Percentiles rank a stretch among this genome's conserved stretches.
phyloP scores from a whole-genome alignment of 148 eudicot genomes.

The Camellia japonica region DNA sequence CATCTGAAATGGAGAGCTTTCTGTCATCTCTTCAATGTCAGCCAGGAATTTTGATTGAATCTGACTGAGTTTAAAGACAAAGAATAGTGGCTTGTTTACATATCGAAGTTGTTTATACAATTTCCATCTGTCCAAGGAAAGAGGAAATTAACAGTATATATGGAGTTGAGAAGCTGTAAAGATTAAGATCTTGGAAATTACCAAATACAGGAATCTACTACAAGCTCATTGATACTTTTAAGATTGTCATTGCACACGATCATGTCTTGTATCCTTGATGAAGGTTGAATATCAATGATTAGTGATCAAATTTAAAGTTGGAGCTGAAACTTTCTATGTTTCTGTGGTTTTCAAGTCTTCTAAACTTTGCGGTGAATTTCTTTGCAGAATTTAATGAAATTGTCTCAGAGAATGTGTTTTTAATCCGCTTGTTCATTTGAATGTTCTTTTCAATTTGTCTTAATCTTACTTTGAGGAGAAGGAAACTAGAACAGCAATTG shows the following conservation, averaged over 20 bases:
- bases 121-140: background rate
- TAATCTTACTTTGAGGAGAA: too few species aligned
- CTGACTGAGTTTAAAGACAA: background rate
- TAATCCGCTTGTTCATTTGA: too few species aligned
- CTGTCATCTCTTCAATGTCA: background rate
- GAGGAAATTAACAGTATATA: background rate
- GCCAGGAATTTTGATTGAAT: background rate
- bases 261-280: background rate
- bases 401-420: background rate
- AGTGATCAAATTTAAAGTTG: background rate
- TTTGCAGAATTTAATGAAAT: background rate
- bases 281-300: background rate
- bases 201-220: background rate
- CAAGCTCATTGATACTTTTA: background rate
- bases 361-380: background rate
- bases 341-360: background rate
- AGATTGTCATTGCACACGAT: too few species aligned
- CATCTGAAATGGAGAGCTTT: background rate
- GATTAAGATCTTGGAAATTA: background rate
- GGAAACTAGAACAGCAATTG: too few species aligned
- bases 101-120: background rate
- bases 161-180: background rate
- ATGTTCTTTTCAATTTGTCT: too few species aligned
- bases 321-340: constrained; percentile 1
- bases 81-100: background rate